Conservation (phyloP, 108 stramenopile species). For the Aurantiochytrium sp. region DNA sequence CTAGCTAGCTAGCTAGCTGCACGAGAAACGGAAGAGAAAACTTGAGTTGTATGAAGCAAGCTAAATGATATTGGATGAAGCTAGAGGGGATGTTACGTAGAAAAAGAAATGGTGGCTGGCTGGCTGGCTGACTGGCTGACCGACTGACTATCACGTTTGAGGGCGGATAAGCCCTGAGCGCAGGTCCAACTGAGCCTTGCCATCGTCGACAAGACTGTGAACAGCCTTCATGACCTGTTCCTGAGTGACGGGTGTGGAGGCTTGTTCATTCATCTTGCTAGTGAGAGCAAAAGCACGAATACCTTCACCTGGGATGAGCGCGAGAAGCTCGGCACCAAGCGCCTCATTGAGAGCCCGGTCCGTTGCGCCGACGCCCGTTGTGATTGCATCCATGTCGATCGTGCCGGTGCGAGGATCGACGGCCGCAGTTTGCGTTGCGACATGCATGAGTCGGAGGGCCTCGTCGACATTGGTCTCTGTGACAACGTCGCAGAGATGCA, state of each 20-base stretch:
- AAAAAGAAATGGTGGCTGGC: no score
- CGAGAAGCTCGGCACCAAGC: not conserved
- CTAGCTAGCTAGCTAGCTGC: no score
- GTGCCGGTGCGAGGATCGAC: conserved; percentile 93
- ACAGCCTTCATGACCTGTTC: not conserved
- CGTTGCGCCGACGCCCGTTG: conserved; percentile 56
- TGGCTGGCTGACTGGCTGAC: no score
- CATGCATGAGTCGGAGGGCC: conserved; percentile 86
- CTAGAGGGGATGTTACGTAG: no score
- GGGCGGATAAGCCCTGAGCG: not conserved
- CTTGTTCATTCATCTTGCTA: not conserved
- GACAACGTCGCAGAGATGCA: conserved; percentile 67
- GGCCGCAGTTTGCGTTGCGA: conserved; percentile 90
- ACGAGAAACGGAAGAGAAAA: no score
- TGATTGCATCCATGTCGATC: conserved; percentile 98
- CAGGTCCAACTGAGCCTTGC: not conserved
- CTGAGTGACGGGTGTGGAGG: not conserved
- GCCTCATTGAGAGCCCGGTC: not conserved
- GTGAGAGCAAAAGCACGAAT: not conserved
- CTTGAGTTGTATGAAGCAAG: no score
- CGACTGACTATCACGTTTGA: not conserved
- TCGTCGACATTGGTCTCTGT: conserved; percentile 73
- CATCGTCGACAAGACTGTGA: not conserved
- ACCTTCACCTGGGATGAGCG: not conserved
- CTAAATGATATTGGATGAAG: no score